Percentiles rank a stretch among this genome's conserved stretches.
phyloP scores from a whole-genome alignment of 768 basidiomycete genomes.

The Mycena albidolilacea region DNA sequence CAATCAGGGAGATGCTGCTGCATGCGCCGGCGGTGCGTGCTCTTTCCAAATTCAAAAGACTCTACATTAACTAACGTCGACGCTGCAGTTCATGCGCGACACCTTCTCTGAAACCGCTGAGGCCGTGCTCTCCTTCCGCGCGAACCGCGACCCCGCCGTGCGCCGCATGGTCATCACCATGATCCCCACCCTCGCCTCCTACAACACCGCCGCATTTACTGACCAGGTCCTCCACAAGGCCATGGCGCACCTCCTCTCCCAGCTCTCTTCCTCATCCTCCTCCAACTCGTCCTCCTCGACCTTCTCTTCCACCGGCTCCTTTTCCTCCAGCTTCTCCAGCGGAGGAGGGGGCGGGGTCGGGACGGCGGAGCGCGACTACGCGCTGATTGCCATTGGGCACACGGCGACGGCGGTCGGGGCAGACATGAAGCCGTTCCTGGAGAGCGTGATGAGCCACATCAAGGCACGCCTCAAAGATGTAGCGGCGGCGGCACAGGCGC shows the following conservation, averaged over 20 bases:
- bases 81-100: slow-evolving; percentile 85
- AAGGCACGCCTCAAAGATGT: slow-evolving; percentile 57
- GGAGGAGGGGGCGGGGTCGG: background rate
- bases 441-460: slow-evolving; percentile 90
- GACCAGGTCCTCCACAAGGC: slow-evolving; percentile 94
- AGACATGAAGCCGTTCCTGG: slow-evolving; percentile 98
- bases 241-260: slow-evolving; percentile 92
- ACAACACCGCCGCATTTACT: slow-evolving; percentile 92
- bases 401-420: slow-evolving; percentile 92
- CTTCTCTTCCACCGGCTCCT: no score
- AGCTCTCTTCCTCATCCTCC: slow-evolving; percentile 81
- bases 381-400: slow-evolving; percentile 97
- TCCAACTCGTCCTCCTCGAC: background rate
- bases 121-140: slow-evolving; percentile 88
- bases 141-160: slow-evolving; percentile 90
- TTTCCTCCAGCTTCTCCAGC: background rate
- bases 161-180: slow-evolving; percentile 96
- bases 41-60: background rate
- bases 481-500: slow-evolving; percentile 1
- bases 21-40: slow-evolving; percentile 74
- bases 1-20: slow-evolving; percentile 78
- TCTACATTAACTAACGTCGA: no score
- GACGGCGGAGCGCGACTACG: slow-evolving; percentile 44
- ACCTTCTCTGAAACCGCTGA: slow-evolving; percentile 91
- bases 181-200: slow-evolving; percentile 95